phyloP scores from a whole-genome alignment of 1,284 basidiomycete genomes.

The Cryptococcus sp. region DNA sequence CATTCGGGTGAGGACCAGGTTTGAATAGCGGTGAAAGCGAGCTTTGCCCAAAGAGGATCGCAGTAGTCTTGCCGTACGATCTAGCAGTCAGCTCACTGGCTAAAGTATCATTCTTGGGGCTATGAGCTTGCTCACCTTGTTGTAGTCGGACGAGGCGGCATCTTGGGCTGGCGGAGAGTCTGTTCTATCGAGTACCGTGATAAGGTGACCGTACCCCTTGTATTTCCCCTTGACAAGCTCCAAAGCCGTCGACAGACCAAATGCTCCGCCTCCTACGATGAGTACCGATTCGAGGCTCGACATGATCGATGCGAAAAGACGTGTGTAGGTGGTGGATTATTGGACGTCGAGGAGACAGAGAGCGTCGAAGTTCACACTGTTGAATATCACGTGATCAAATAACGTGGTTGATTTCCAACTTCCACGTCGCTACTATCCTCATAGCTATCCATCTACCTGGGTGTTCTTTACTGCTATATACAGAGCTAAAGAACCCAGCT shows the following conservation, averaged over 20 bases:
- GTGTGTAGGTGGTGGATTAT: too few relatives aligned
- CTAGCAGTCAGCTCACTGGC: background rate
- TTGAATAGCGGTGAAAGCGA: slow-evolving; percentile 22
- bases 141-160: slow-evolving; percentile 22
- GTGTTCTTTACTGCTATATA: too few relatives aligned
- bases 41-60: slow-evolving; percentile 12
- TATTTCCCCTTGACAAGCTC: slow-evolving; percentile 10
- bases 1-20: slow-evolving; percentile 49
- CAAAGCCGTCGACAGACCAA: slow-evolving; percentile 14
- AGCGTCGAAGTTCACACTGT: too few relatives aligned
- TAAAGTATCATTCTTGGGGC: background rate
- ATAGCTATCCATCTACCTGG: too few relatives aligned
- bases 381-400: too few relatives aligned
- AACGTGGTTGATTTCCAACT: too few relatives aligned
- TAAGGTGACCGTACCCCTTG: slow-evolving; percentile 9
- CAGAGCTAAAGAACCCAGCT: too few relatives aligned
- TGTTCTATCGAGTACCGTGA: slow-evolving; percentile 15
- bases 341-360: too few relatives aligned
- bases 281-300: background rate
- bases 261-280: slow-evolving; percentile 18
- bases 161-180: slow-evolving; percentile 12
- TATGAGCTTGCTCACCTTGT: slow-evolving; percentile 16
- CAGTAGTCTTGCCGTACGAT: slow-evolving; percentile 32
- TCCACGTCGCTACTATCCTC: too few relatives aligned
- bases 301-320: too few relatives aligned